phyloP scores from a whole-genome alignment of 1,284 basidiomycete genomes.

The Fomes fomentarius region DNA sequence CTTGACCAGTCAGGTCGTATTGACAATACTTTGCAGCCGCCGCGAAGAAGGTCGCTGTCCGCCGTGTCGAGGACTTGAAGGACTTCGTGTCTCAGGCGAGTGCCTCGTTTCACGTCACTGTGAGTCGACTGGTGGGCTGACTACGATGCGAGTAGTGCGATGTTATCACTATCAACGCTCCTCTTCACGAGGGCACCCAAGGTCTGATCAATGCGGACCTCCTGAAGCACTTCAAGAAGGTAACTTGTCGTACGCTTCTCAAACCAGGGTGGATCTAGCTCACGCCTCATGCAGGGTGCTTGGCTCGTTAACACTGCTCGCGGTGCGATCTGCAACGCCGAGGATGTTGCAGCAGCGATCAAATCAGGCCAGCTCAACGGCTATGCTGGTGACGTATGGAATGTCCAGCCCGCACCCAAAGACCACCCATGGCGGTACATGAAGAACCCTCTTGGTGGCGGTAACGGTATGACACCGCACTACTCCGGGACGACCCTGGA shows the following conservation, averaged over 20 bases:
- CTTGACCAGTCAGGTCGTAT: neutral
- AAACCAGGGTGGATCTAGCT: too few relatives aligned
- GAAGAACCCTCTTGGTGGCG: conserved; percentile 80
- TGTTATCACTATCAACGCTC: conserved; percentile 88
- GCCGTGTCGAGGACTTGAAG: conserved; percentile 81
- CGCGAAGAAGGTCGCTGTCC: conserved; percentile 70
- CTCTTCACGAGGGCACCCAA: conserved; percentile 86
- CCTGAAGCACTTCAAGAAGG: conserved; percentile 88
- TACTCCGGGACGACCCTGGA: conserved; percentile 91
- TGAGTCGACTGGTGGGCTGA: neutral
- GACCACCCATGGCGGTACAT: conserved; percentile 88
- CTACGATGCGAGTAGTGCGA: conserved; percentile 55
- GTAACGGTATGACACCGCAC: conserved; percentile 87
- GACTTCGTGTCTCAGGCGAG: conserved; percentile 74
- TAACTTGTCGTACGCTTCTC: too few relatives aligned
- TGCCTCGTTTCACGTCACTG: neutral
- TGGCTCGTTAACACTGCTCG: conserved; percentile 95
- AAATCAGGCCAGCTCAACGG: conserved; percentile 77
- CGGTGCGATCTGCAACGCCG: conserved; percentile 88
- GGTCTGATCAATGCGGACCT: conserved; percentile 84
- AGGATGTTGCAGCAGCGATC: conserved; percentile 80
- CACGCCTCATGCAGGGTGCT: conserved; percentile 44
- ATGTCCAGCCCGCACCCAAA: conserved; percentile 83
- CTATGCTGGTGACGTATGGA: conserved; percentile 75
- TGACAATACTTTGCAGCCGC: conserved; percentile 48